Evolutionary conservation across 768 basidiomycete species (phyloP).

Genomic region (Phlebiopsis gigantea): DNA sequence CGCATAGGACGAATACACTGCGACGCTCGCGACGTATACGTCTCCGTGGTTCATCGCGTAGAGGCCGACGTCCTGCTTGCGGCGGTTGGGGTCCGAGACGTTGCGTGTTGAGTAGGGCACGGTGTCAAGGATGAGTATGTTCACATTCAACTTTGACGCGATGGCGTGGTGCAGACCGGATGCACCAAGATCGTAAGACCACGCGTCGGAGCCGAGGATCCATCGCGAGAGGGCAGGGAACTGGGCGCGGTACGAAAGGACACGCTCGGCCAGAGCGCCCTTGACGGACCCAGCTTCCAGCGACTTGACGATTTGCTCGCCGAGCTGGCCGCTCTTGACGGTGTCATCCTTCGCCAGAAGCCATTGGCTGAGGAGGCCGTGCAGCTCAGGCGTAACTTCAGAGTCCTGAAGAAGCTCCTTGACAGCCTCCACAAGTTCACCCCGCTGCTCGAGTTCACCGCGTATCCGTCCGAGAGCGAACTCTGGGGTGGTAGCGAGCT

Average conservation of each 20-base stretch:
- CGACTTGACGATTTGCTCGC: constrained; percentile 46
- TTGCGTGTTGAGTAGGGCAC: constrained; percentile 81
- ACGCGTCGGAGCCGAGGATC: constrained; percentile 98
- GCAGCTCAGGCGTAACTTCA: constrained; percentile 48
- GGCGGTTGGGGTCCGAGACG: constrained; percentile 59
- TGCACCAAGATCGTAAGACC: constrained; percentile 95
- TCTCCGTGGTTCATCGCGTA: constrained; percentile 99
- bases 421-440: constrained; percentile 57
- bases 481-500: constrained; percentile 84
- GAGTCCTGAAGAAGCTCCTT: constrained; percentile 57
- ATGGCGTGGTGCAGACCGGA: constrained; percentile 95
- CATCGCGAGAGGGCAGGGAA: constrained; percentile 75
- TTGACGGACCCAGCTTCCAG: constrained; percentile 38
- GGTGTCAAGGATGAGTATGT: constrained; percentile 93
- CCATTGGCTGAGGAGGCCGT: constrained; percentile 78
- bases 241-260: constrained; percentile 55
- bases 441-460: constrained; percentile 73
- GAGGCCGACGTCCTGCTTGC: constrained; percentile 94
- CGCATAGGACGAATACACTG: constrained; percentile 92
- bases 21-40: constrained; percentile 92
- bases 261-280: constrained; percentile 44
- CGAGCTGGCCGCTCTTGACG: constrained; percentile 52
- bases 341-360: constrained; percentile 66
- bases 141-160: constrained; percentile 86
- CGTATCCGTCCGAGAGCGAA: constrained; percentile 91